Evolutionary conservation across 257 asterid genomes (phyloP), one percentile per base, ranked within the genome.

Genomic region (Hygrophila difformis): DNA sequence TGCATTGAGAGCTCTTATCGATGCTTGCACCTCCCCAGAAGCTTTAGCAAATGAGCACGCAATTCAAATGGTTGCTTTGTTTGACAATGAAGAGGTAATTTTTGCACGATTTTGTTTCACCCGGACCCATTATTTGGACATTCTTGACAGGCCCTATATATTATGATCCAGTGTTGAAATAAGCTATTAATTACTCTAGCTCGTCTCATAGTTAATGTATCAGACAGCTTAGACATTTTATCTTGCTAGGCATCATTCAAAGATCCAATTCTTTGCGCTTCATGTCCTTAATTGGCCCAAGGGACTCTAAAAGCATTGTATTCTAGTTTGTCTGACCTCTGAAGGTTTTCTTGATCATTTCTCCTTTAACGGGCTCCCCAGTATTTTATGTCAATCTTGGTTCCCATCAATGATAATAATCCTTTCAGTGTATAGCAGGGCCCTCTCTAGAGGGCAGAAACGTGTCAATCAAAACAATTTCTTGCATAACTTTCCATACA

Each of bases 61-160:
- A 53, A 62, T 89, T 68, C 82, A 88, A 49, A 82, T 85, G 98
- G 74, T 89, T 44, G 98, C 98, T 40, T 75, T 89, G 44, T 89
- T 89, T 78, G 98, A 89, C 65, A 85, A 85, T 52, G 98, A 89
- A 66, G 94, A 89, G 94, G 98, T 82, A 69, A 59, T 37, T 51
- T n/a, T 31, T 47, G 53, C 66, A 10, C 29, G 50, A 29, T 21
- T 41, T 51, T 39, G 49, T 51, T 51, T 52, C 42, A 34, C 41
- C 39, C 48, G 29, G 46, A 38, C 26, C 49, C 4, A 16, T 16
- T 54, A 19, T n/a, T 34, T 22, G 40, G 23, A 38, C 22, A 18
- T 47, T n/a, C n/a, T 12, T 49, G 45, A 47, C 37, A 54, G 39
- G 47, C 31, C 48, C 23, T 43, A n/a, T n/a, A n/a, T n/a, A 34